These are phyloP conservation scores for Jimgerdemannia flammicorona DNA, from an alignment of 192 early-diverging fungal species.

Conservation along the genomic window DNA sequence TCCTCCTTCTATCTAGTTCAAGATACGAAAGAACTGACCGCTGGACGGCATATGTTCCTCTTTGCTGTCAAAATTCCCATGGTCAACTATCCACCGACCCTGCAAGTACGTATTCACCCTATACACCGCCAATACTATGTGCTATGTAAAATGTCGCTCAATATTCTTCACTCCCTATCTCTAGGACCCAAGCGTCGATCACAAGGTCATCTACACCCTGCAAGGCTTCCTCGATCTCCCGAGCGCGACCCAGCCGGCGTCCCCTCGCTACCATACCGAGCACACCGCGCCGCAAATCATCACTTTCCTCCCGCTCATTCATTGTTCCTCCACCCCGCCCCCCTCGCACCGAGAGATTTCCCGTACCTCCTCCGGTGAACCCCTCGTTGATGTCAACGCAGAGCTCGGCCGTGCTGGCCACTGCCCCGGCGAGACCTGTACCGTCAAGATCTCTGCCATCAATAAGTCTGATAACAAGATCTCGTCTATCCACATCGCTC, in stretches of 20 bases:
- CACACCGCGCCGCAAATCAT: constrained; percentile 7
- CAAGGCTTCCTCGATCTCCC: constrained; percentile 20
- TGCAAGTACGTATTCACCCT: background rate
- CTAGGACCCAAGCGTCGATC: constrained; percentile 9
- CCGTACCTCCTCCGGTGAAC: background rate
- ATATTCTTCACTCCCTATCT: no score
- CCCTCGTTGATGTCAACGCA: constrained; percentile 9
- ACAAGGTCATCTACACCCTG: constrained; percentile 18
- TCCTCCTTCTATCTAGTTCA: background rate
- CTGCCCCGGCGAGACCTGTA: constrained; percentile 21
- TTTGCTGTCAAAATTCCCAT: constrained; percentile 30
- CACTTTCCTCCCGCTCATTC: constrained; percentile 24
- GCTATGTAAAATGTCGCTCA: no score
- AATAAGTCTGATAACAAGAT: constrained; percentile 18
- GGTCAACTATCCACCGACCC: constrained; percentile 27
- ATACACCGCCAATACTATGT: no score
- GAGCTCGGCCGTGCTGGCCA: constrained; percentile 19
- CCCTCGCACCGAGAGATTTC: background rate
- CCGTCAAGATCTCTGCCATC: constrained; percentile 6
- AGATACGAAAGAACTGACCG: constrained; percentile 3
- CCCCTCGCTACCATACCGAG: background rate
- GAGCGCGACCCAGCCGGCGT: background rate
- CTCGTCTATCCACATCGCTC: constrained; percentile 10
- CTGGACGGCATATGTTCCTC: constrained; percentile 22
- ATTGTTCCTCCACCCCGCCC: background rate